Base-by-base conservation (phyloP, 2,329 filamentous ascomycete species). In the Rugonectria rugulosa region DNA sequence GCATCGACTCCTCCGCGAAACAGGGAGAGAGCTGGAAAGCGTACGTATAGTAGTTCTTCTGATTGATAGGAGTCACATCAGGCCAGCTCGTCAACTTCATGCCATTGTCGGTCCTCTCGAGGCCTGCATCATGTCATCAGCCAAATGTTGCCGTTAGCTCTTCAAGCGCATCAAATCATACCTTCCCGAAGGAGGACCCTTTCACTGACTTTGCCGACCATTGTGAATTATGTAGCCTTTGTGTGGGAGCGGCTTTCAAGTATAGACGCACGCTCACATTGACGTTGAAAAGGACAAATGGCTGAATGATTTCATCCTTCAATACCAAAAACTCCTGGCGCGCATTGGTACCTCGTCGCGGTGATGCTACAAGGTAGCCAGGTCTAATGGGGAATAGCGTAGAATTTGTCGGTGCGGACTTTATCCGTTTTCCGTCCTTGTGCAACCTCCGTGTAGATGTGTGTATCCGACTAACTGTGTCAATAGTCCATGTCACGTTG, bases 41-140 rank as follows among this genome's bases (percentile, higher is more conserved):
- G 59, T 82, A 95, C 91, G 93, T 97, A 74, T 97, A 97, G 76
- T 99, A 99, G 75, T 99, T 99, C 80, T 99, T 99, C 75, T 99
- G 95, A 73, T 99, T 99, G 76, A 99, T 99, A 68, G 95, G 91
- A 37, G 86, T 83, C 54, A 97, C 88, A 70, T 95, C 89, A 9
- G 95, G 94, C 94, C 95, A 99, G 73, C 84, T 96, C 42, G 92
- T 91, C 71, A 95, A 86, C 71, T 93, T 95, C 89, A 99, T 94
- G 77, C 94, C 93, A 85, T 99, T 99, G 80, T 99, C 95, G 57
- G 95, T 98, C 72, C 94, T 86, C 78, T 96, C 92, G 62, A 99
- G 87, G 63, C 95, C 94, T 97, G 72, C 31, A 20, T 21, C 37
- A 50, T 32, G 27, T 55, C 26, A 65, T 71, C 62, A 70, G 66